Evolutionary conservation across 2,329 filamentous ascomycete species (phyloP), one percentile per base, ranked within the genome.

Genomic region (Neofusicoccum sp.): DNA sequence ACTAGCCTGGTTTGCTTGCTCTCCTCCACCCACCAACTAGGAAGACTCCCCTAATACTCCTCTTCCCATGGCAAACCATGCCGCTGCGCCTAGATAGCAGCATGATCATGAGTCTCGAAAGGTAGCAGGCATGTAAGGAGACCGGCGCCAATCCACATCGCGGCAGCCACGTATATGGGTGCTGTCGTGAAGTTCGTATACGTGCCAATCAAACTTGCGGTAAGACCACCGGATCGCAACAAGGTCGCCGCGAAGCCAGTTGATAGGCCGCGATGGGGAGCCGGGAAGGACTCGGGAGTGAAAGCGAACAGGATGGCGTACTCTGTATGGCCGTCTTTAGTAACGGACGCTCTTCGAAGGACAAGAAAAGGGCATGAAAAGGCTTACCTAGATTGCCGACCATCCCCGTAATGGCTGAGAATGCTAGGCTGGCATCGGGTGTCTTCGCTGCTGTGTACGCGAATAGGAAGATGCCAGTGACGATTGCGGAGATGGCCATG

Each of bases 231-330:
- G 6, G 74, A 41, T 1, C 75, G 72, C 11, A 76, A 68, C 7
- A 76, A 63, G 1, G 75, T 76, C 0, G 78, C 77, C 0, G 77
- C 76, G 4, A 76, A 72, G 78, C 82, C 81, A 1, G 79, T 81
- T 5, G 80, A 84, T 0, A 82, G 84, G 3, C 82, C 84, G 0
- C 83, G 75, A 44, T 82, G 76, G 0, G 82, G 80, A 2, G 79
- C 81, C 0, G 82, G 82, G 70, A 86, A 86, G 0, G 82, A 81
- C 65, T 86, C 82, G 0, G 84, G 84, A 0, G 83, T 86, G 70
- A 77, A 80, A 0, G 76, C 78, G 58, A 78, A 81, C 44, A 75
- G 69, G 20, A 75, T 67, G 1, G 70, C 72, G 58, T 75, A 75
- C 38, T 63, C 60, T 62, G 73, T n/a, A n/a, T n/a, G n/a, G n/a